A percentile compares a stretch with the other conserved stretches of the same genome.
Conservation (phyloP, 225 moss, liverwort and hornwort species). For the Asterella californica region DNA sequence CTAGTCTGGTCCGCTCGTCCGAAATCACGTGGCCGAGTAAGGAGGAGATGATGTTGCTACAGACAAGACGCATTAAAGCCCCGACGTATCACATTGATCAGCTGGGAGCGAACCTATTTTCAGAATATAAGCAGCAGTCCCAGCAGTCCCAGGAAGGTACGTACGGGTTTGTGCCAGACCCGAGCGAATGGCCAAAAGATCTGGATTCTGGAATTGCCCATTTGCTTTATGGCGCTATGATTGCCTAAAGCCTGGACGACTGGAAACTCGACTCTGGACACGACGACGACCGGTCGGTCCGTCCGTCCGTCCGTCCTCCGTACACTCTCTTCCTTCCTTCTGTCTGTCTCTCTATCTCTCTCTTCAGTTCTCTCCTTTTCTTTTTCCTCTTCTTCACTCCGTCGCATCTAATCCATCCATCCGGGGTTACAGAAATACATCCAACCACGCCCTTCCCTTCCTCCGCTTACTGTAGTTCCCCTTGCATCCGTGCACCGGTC, state of each 20-base stretch:
- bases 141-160: not conserved
- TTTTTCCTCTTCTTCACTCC: not conserved
- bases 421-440: too few species aligned
- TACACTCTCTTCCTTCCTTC: constrained; percentile 6
- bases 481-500: not conserved
- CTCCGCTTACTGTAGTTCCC: not conserved
- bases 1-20: not conserved
- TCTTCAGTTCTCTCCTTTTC: too few species aligned
- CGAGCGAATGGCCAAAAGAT: not conserved
- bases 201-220: not conserved
- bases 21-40: constrained; percentile 14
- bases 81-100: not conserved
- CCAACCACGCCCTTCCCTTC: not conserved
- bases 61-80: constrained; percentile 13
- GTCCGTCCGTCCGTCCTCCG: not conserved
- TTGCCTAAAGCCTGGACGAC: not conserved
- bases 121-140: not conserved
- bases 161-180: not conserved
- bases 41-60: constrained; percentile 12
- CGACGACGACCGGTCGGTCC: not conserved
- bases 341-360: too few species aligned
- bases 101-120: not conserved
- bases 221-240: constrained; percentile 7
- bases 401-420: constrained; percentile 4
- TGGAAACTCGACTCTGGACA: too few species aligned